phyloP scores from a whole-genome alignment of 169 alveolate species.

The Ichthyophthirius multifiliis region DNA sequence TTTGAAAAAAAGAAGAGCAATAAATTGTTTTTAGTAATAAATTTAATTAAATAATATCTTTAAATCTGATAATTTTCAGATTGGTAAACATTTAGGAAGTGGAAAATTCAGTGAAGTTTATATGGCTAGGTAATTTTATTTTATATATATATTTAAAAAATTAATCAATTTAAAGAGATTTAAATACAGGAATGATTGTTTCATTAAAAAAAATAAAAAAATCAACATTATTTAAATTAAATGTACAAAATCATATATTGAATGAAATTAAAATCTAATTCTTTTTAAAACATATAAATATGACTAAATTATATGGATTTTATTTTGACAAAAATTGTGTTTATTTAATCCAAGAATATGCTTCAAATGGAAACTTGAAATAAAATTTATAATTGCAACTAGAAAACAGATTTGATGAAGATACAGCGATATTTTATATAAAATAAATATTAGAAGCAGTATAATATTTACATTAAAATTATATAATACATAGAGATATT shows the following conservation, averaged over 20 bases:
- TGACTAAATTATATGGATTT: conserved; percentile 18
- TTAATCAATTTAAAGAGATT: too few species aligned
- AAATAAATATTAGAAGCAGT: too few species aligned
- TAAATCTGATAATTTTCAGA: not conserved
- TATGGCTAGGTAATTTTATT: not conserved
- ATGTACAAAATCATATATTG: not conserved
- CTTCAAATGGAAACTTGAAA: conserved; percentile 12
- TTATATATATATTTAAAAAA: too few species aligned
- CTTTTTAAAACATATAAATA: conserved; percentile 19
- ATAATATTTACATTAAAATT: too few species aligned
- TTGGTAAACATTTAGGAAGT: not conserved
- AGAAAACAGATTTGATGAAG: not conserved
- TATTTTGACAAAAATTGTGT: not conserved
- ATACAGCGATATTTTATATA: not conserved
- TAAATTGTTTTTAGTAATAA: too few species aligned
- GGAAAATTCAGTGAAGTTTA: conserved; percentile 5
- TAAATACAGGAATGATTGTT: too few species aligned
- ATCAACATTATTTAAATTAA: too few species aligned
- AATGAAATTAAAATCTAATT: conserved; percentile 26
- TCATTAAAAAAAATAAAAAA: too few species aligned
- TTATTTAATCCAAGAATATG: conserved; percentile 12
- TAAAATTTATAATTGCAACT: not conserved
- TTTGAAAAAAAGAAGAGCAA: too few species aligned
- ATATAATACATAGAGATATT: not conserved
- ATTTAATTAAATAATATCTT: not conserved